Evolutionary conservation across 495 filamentous ascomycete genomes (phyloP).

Genomic region (Penicillium pancosmium): DNA sequence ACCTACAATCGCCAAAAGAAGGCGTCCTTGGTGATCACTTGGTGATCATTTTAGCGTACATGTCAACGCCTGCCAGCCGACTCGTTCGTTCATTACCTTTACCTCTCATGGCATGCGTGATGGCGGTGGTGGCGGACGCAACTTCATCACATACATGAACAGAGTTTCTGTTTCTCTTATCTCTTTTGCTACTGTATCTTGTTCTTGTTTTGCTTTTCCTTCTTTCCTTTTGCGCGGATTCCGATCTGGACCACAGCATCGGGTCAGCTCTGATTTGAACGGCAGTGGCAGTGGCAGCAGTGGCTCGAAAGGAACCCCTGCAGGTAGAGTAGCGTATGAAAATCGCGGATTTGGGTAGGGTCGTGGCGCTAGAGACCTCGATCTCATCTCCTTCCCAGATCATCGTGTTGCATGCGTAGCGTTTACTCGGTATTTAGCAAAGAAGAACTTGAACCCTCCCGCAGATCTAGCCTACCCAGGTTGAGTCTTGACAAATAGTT

Average conservation of each 20-base stretch:
- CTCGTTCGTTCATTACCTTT: no score
- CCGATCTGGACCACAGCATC: conserved; percentile 30
- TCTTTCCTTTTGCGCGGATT: conserved; percentile 14
- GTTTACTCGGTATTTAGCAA: no score
- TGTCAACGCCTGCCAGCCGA: no score
- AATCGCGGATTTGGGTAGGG: no score
- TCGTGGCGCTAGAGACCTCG: no score
- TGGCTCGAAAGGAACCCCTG: conserved; percentile 8
- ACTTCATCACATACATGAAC: conserved; percentile 23
- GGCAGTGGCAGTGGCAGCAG: conserved; percentile 1
- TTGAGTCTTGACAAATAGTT: conserved; percentile 22
- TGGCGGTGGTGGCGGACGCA: conserved; percentile 25
- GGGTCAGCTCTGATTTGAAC: conserved; percentile 15
- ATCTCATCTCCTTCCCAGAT: conserved; percentile 1
- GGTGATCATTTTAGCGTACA: background rate
- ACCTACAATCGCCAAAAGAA: no score
- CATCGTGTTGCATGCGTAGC: conserved; percentile 6
- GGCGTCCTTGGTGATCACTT: no score
- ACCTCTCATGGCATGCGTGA: conserved; percentile 17
- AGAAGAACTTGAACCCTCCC: background rate
- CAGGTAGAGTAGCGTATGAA: conserved; percentile 1
- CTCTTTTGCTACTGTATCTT: no score
- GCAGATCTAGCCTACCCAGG: conserved; percentile 1
- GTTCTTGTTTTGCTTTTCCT: background rate
- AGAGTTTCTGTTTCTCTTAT: background rate